Evolutionary conservation across 345 rosid species (phyloP).

Genomic region (Dimocarpus longan): DNA sequence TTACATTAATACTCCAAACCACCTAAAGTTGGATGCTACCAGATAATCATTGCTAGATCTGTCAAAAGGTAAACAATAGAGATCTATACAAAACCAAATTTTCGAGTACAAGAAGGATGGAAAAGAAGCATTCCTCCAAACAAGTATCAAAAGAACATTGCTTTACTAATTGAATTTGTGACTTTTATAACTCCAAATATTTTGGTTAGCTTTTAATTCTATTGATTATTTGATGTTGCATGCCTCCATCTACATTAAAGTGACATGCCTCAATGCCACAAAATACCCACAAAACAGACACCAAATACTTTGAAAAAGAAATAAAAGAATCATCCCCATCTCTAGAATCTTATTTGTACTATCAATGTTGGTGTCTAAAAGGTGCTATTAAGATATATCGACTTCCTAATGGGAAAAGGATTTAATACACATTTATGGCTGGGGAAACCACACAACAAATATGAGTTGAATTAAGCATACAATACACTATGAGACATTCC

Average conservation of each 20-base stretch:
- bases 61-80: too few relatives aligned
- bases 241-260: not conserved
- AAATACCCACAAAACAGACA: too few relatives aligned
- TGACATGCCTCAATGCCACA: not conserved
- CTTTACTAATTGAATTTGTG: not conserved
- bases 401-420: not conserved
- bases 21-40: too few relatives aligned
- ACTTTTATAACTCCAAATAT: not conserved
- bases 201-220: not conserved
- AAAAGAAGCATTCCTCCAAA: not conserved
- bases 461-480: not conserved
- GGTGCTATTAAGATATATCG: not conserved
- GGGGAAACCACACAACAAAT: not conserved
- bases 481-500: not conserved
- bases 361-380: too few relatives aligned
- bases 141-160: not conserved
- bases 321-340: not conserved
- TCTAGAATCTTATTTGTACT: not conserved
- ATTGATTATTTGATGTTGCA: conserved; percentile 3
- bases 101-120: not conserved
- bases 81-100: conserved; percentile 3
- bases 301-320: too few relatives aligned
- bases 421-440: too few relatives aligned
- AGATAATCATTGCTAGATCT: too few relatives aligned
- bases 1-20: too few relatives aligned